Percentiles rank a stretch among this genome's conserved stretches.
Evolutionary conservation across 2,329 filamentous ascomycete genomes (phyloP).

Genomic region (Colletotrichum destructivum): DNA sequence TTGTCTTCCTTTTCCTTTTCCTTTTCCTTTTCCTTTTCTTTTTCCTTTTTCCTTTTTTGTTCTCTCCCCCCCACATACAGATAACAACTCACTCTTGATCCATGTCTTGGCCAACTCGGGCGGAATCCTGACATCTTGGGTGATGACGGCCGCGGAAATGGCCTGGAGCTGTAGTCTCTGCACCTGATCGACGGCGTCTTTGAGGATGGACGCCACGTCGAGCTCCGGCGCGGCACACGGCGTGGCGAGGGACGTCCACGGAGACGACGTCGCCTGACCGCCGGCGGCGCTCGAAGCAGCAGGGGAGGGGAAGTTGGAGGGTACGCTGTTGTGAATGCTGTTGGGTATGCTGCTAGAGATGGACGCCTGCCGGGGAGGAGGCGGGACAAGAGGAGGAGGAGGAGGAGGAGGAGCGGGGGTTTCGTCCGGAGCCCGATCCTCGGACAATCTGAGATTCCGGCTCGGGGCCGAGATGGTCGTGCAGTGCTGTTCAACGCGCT

Average conservation of each 20-base stretch:
- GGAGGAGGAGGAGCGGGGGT: conserved; percentile 21
- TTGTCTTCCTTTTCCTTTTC: too few species aligned
- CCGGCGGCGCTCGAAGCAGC: conserved; percentile 10
- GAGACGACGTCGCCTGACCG: conserved; percentile 18
- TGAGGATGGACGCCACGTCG: conserved; percentile 46
- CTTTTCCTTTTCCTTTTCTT: too few species aligned
- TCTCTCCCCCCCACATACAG: neutral
- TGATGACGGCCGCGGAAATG: conserved; percentile 45
- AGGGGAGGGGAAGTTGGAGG: conserved; percentile 43
- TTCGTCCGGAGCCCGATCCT: neutral
- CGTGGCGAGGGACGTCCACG: conserved; percentile 23
- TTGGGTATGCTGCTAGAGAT: conserved; percentile 10
- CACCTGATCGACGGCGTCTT: conserved; percentile 49
- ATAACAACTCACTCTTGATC: conserved; percentile 46
- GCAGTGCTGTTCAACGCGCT: conserved; percentile 49
- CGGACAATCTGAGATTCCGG: too few species aligned
- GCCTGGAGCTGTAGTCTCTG: conserved; percentile 46
- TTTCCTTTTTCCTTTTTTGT: too few species aligned
- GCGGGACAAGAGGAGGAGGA: conserved; percentile 19
- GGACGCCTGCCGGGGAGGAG: conserved; percentile 18
- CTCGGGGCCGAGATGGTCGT: conserved; percentile 4
- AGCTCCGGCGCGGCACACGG: conserved; percentile 10
- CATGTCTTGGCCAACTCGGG: conserved; percentile 49
- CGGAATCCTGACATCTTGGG: conserved; percentile 47
- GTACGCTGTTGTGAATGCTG: too few species aligned